These are phyloP conservation scores for Aechmea fasciata DNA, from an alignment of 176 grass and related monocot species.

Conservation along the genomic window DNA sequence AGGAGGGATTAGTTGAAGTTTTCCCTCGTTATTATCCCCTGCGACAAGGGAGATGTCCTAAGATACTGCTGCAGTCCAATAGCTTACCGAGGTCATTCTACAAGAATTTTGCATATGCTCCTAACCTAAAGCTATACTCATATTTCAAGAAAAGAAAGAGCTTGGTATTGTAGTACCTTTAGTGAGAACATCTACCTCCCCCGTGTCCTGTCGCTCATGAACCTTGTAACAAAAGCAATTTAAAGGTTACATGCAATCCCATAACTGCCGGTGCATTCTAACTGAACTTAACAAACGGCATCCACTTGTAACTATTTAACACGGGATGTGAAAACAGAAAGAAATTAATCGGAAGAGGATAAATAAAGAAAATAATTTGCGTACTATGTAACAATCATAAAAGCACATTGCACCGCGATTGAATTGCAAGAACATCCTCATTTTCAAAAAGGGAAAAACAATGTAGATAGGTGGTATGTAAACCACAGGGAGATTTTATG, in stretches of 20 bases:
- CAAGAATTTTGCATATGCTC: background rate
- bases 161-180: constrained; percentile 43
- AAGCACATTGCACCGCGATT: too few species aligned
- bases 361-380: too few species aligned
- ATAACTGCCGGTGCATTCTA: background rate
- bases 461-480: too few species aligned
- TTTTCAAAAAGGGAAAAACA: too few species aligned
- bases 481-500: too few species aligned
- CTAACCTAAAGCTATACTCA: background rate
- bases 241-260: background rate
- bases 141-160: background rate
- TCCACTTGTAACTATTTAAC: background rate
- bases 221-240: constrained; percentile 32
- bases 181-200: constrained; percentile 65
- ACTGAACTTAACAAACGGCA: background rate
- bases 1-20: too few species aligned
- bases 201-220: constrained; percentile 50
- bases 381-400: too few species aligned
- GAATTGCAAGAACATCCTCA: too few species aligned
- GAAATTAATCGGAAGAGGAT: background rate
- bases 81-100: background rate
- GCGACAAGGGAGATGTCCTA: too few species aligned
- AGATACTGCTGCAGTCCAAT: too few species aligned
- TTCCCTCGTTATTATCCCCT: too few species aligned
- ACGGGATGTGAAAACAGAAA: background rate